Percentiles rank a stretch among this genome's conserved stretches.
Conservation (phyloP, 1,284 basidiomycete genomes). For the Irpex sp. region DNA sequence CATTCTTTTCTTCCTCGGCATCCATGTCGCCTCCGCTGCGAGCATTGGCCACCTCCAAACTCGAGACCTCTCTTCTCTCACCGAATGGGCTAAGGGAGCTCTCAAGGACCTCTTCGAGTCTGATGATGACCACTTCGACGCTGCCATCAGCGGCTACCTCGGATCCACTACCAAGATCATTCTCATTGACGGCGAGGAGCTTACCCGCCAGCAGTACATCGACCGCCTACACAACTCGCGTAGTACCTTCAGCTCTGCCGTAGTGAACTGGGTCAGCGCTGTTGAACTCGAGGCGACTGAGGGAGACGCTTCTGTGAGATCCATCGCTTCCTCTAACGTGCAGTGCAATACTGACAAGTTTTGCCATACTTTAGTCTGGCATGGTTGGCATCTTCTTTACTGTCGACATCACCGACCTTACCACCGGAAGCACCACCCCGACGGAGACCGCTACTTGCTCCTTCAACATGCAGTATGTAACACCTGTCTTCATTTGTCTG, state of each 20-base stretch:
- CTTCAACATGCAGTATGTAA: background rate
- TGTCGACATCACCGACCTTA: background rate
- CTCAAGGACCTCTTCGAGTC: slow-evolving; percentile 31
- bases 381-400: background rate
- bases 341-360: background rate
- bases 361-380: background rate
- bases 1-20: background rate
- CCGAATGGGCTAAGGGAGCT: slow-evolving; percentile 31
- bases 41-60: background rate
- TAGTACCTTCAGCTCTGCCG: background rate
- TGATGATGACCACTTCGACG: slow-evolving; percentile 27
- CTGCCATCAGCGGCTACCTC: slow-evolving; percentile 32
- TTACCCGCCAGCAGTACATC: slow-evolving; percentile 25
- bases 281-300: background rate
- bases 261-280: background rate
- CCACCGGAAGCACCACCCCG: background rate
- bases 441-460: background rate
- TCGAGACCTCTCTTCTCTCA: slow-evolving; percentile 28
- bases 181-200: slow-evolving; percentile 30
- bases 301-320: background rate
- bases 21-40: background rate
- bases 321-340: background rate
- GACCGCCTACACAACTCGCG: slow-evolving; percentile 13
- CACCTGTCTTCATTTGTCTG: background rate
- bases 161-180: slow-evolving; percentile 23